phyloP scores from a whole-genome alignment of 176 grass and related monocot species.

The Zea mays region DNA sequence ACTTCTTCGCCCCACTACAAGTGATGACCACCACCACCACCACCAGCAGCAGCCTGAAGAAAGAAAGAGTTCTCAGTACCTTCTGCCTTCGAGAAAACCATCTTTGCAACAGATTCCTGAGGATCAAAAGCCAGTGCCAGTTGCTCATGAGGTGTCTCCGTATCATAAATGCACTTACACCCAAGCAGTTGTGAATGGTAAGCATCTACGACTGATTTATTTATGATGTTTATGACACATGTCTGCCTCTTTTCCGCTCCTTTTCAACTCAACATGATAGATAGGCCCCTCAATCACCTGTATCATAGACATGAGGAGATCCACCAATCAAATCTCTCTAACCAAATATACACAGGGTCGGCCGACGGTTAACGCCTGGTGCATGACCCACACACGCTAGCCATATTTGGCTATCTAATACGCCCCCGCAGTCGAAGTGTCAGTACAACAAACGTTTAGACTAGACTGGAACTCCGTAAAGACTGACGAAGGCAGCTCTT shows the following conservation, averaged over 20 bases:
- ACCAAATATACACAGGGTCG: too few relatives aligned
- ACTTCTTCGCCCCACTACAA: constrained; percentile 50
- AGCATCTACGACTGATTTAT: neutral
- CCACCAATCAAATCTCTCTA: too few relatives aligned
- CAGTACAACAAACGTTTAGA: too few relatives aligned
- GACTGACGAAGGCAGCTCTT: too few relatives aligned
- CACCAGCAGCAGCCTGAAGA: constrained; percentile 30
- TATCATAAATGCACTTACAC: constrained; percentile 55
- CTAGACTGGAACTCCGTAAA: too few relatives aligned
- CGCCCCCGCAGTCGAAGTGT: too few relatives aligned
- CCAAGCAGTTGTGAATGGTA: constrained; percentile 77
- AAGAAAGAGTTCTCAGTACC: constrained; percentile 68
- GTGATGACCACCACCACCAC: constrained; percentile 39
- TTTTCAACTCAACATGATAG: neutral
- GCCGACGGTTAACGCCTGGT: too few relatives aligned
- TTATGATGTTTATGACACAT: neutral
- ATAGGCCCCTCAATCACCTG: neutral
- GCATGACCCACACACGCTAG: too few relatives aligned
- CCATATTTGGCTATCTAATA: too few relatives aligned
- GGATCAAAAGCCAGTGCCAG: constrained; percentile 41
- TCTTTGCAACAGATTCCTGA: constrained; percentile 78
- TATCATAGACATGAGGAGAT: neutral
- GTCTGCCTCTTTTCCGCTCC: neutral
- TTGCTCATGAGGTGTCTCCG: constrained; percentile 47
- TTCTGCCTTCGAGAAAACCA: constrained; percentile 63